Conservation (phyloP, 352 stramenopile genomes). For the Globisporangium acanthophoron region DNA sequence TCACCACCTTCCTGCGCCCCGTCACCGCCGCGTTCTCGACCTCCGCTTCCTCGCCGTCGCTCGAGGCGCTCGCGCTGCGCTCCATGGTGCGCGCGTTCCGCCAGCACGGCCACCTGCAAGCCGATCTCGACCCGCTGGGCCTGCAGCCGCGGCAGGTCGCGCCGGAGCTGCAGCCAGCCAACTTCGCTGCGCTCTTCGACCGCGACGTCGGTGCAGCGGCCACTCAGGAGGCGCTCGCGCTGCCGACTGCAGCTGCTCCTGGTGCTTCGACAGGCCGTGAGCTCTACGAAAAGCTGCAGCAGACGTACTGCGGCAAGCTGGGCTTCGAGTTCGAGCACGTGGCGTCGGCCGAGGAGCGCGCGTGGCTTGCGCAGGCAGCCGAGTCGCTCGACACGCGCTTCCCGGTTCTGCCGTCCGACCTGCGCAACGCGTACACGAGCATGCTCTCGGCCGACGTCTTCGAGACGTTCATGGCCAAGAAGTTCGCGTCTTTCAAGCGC, state of each 20-base stretch:
- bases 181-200: conserved; percentile 54
- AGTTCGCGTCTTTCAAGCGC: conserved; percentile 84
- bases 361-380: conserved; percentile 51
- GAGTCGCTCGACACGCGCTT: conserved; percentile 40
- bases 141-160: conserved; percentile 33
- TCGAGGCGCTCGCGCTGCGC: conserved; percentile 56
- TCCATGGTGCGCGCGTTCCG: conserved; percentile 72
- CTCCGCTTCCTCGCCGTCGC: conserved; percentile 29
- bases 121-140: conserved; percentile 58
- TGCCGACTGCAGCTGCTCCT: conserved; percentile 10
- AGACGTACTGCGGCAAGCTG: conserved; percentile 73
- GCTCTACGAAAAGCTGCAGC: conserved; percentile 54
- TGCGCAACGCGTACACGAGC: conserved; percentile 72
- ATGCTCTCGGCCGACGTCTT: conserved; percentile 83
- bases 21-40: conserved; percentile 17
- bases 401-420: conserved; percentile 54
- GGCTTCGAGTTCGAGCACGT: conserved; percentile 82
- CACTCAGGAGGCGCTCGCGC: conserved; percentile 14
- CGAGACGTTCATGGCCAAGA: conserved; percentile 83
- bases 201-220: conserved; percentile 10
- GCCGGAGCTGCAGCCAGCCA: conserved; percentile 24
- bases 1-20: neutral
- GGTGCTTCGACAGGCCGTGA: conserved; percentile 26
- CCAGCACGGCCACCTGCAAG: conserved; percentile 70
- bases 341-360: conserved; percentile 49